Conservation (phyloP, 192 early-diverging fungal genomes). For the Oehlia diaphana region DNA sequence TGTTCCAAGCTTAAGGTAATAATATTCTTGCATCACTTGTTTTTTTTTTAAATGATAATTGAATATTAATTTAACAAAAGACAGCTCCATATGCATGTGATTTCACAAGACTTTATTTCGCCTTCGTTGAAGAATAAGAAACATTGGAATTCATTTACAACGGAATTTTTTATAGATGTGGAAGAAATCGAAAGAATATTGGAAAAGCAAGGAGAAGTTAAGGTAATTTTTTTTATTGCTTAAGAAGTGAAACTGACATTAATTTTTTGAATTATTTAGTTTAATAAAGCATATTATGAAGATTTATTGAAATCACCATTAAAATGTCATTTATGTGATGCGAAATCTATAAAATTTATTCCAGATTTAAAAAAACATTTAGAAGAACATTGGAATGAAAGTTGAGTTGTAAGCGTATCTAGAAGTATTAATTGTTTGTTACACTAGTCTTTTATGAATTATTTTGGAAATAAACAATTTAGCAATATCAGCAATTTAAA, state of each 20-base stretch:
- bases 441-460: too few relatives aligned
- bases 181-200: slow-evolving; percentile 43
- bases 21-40: neutral
- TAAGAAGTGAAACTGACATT: neutral
- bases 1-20: slow-evolving; percentile 56
- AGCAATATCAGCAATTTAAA: too few relatives aligned
- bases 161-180: slow-evolving; percentile 52
- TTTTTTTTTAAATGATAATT: slow-evolving; percentile 3
- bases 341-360: neutral
- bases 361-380: slow-evolving; percentile 12
- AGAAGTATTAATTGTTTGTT: too few relatives aligned
- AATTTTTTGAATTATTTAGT: neutral
- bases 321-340: slow-evolving; percentile 24
- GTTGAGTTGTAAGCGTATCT: neutral
- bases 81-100: slow-evolving; percentile 66
- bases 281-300: slow-evolving; percentile 20
- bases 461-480: too few relatives aligned
- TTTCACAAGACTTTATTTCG: slow-evolving; percentile 60
- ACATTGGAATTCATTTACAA: slow-evolving; percentile 70
- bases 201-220: slow-evolving; percentile 35
- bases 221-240: slow-evolving; percentile 27
- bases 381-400: slow-evolving; percentile 8
- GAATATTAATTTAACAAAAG: slow-evolving; percentile 20
- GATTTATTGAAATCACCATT: neutral
- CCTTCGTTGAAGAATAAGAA: slow-evolving; percentile 52